Evolutionary conservation across 768 basidiomycete genomes (phyloP).

Genomic region (Tulasnella sp.): DNA sequence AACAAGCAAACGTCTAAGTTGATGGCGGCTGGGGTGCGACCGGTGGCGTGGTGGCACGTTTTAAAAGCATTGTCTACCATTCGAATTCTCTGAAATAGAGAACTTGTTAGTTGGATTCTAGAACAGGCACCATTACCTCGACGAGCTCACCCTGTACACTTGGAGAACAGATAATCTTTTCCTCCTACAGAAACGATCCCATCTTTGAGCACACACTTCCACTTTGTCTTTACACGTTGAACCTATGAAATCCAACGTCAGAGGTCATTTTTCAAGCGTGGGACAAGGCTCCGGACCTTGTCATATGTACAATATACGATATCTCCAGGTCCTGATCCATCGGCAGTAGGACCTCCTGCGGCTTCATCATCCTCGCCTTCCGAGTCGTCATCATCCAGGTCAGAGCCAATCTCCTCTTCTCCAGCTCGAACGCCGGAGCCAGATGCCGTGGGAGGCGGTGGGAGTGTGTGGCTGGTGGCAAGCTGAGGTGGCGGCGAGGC

Average conservation of each 20-base stretch:
- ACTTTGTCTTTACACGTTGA: constrained; percentile 98
- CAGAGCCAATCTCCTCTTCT: constrained; percentile 86
- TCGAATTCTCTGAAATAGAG: background rate
- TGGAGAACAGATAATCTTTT: constrained; percentile 93
- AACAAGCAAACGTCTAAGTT: background rate
- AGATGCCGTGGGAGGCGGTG: constrained; percentile 54
- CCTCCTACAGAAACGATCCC: constrained; percentile 97
- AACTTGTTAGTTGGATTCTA: background rate
- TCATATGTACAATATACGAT: constrained; percentile 98
- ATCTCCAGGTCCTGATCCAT: constrained; percentile 66
- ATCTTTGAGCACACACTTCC: constrained; percentile 97
- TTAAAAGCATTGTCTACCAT: background rate
- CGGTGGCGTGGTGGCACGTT: background rate
- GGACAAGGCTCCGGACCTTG: constrained; percentile 51
- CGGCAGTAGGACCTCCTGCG: constrained; percentile 56
- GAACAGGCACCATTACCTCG: background rate
- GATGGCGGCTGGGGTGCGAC: background rate
- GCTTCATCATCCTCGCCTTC: constrained; percentile 75
- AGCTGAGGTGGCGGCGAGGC: constrained; percentile 15
- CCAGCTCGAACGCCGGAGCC: constrained; percentile 57
- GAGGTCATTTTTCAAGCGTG: constrained; percentile 12
- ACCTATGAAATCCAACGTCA: constrained; percentile 47
- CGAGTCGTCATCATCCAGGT: constrained; percentile 78
- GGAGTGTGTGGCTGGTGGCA: constrained; percentile 38
- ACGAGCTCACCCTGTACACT: constrained; percentile 79